Conservation (phyloP, 1,139 yeast genomes). For the Hyphopichia wangnamkhiaoensis region DNA sequence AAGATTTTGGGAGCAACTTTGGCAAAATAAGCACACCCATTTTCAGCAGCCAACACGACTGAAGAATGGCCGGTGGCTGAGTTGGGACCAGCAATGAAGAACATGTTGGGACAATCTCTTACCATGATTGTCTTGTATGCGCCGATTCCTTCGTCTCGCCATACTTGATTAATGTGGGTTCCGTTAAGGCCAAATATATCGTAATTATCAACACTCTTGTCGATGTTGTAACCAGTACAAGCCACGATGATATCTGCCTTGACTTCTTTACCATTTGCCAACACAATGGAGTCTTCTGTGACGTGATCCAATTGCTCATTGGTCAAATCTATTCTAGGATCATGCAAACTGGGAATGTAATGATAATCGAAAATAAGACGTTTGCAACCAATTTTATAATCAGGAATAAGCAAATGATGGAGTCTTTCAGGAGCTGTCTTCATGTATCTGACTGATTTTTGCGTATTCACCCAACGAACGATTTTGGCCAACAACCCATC, state of each 20-base stretch:
- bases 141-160: conserved; percentile 33
- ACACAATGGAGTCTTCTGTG: conserved; percentile 29
- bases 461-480: conserved; percentile 26
- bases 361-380: conserved; percentile 41
- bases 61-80: conserved; percentile 48
- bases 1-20: conserved; percentile 29
- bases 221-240: conserved; percentile 43
- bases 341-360: conserved; percentile 36
- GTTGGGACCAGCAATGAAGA: conserved; percentile 44
- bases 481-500: conserved; percentile 26
- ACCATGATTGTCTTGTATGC: conserved; percentile 40
- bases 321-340: conserved; percentile 31
- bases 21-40: conserved; percentile 27
- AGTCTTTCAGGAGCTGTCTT: conserved; percentile 35
- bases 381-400: conserved; percentile 46
- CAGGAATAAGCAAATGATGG: conserved; percentile 35
- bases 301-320: conserved; percentile 26
- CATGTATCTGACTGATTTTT: conserved; percentile 28
- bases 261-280: conserved; percentile 29
- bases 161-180: conserved; percentile 17
- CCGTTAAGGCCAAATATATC: conserved; percentile 31
- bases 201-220: conserved; percentile 19
- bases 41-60: conserved; percentile 44
- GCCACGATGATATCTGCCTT: conserved; percentile 46
- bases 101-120: conserved; percentile 38